Conservation (phyloP, 1,284 basidiomycete genomes). For the Sanguinoderma infundibulare region DNA sequence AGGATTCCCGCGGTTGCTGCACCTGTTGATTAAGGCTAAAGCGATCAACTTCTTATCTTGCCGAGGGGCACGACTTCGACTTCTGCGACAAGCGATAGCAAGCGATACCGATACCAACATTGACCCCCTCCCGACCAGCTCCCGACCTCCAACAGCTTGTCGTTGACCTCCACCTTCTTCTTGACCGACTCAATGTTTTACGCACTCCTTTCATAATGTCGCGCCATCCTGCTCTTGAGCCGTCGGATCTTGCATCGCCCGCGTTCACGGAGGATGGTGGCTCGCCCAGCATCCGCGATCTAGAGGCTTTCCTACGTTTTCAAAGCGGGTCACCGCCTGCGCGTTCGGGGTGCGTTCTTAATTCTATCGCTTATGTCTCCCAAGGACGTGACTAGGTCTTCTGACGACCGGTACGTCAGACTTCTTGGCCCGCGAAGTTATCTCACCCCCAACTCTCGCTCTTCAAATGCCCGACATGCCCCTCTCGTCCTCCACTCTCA, state of each 20-base stretch:
- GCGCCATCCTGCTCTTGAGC: constrained; percentile 8
- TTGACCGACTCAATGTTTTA: constrained; percentile 4
- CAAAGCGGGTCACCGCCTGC: constrained; percentile 22
- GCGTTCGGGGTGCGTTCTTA: constrained; percentile 17
- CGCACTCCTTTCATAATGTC: constrained; percentile 15
- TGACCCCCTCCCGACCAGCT: background rate
- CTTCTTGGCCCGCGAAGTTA: constrained; percentile 29
- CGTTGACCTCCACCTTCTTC: background rate
- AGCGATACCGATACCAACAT: background rate
- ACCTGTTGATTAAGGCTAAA: background rate
- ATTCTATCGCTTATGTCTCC: background rate
- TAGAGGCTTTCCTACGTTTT: constrained; percentile 20
- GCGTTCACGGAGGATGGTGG: constrained; percentile 1
- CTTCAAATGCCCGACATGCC: constrained; percentile 31
- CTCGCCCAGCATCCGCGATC: constrained; percentile 18
- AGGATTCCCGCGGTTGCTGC: background rate
- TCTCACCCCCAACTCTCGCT: constrained; percentile 35
- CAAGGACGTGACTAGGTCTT: too few relatives aligned
- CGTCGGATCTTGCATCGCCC: background rate
- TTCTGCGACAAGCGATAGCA: background rate
- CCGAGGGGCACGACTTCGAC: background rate
- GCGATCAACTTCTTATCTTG: constrained; percentile 7
- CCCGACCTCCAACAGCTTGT: too few relatives aligned
- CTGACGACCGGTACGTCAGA: background rate
- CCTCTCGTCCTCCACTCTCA: constrained; percentile 51